Base-by-base conservation (phyloP, 2,329 filamentous ascomycete species). In the Tolypocladium cylindrosporum region DNA sequence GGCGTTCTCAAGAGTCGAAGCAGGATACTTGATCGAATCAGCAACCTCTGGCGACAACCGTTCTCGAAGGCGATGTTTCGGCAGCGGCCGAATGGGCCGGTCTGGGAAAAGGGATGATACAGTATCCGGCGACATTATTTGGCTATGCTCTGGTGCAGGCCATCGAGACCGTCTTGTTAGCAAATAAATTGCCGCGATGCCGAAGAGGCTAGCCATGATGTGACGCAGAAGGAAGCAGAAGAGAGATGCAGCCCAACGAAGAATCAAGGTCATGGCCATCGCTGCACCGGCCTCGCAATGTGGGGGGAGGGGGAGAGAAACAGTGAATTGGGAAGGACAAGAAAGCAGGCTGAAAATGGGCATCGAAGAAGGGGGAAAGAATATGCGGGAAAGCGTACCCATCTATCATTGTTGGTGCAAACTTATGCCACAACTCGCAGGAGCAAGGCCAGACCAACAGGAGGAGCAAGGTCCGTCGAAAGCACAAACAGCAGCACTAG, bases 61-160 rank as follows among this genome's bases (percentile, higher is more conserved):
- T 70, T 94, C 91, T 66, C 92, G 90, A 57, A 99, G 81, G 63
- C 90, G 88, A 67, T 91, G 88, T 75, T 90, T 94, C 50, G 94
- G 94, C 60, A 99, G 78, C 58, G 94, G 94, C 69, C 91, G 88
- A 71, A 99, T 99, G 61, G 93, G 89, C 73, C 94, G 87, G 70
- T 96, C 90, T 64, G 91, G 91, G 71, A 90, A 96, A 67, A 90
- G 79, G 60, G 89, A 85, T 60, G 91, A 94, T 62, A 86, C 81
- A 59, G 88, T 88, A 78, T 96, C 91, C 63, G 85, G 78, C 68
- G 83, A 84, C 82, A 87, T 86, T 59, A 71, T 81, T 67, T 72
- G 72, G 66, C 72, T 72, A 72, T 71, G 68, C 70, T 74, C 78
- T 82, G 69, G 58, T 57, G 55, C 39, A 41, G 51, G 61, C 54